Evolutionary conservation across 225 moss, liverwort and hornwort genomes (phyloP).

Genomic region (Sphagnum tenellum): DNA sequence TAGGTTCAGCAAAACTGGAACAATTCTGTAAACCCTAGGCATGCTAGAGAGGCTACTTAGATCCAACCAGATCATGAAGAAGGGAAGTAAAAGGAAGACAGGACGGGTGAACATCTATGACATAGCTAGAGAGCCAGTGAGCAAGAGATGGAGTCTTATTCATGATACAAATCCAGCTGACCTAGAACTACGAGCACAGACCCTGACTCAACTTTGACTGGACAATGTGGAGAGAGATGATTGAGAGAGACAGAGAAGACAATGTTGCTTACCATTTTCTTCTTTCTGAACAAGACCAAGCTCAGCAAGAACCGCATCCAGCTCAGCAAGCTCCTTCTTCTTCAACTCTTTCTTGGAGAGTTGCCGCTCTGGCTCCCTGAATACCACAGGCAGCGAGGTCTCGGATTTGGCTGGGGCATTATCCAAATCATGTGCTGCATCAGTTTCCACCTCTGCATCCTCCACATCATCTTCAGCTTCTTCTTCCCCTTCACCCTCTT

Average conservation of each 20-base stretch:
- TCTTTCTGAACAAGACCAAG: slow-evolving; percentile 27
- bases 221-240: background rate
- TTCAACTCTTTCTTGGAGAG: slow-evolving; percentile 63
- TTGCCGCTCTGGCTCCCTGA: slow-evolving; percentile 58
- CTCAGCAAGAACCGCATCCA: slow-evolving; percentile 51
- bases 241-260: background rate
- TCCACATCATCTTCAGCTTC: slow-evolving; percentile 51
- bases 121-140: slow-evolving; percentile 4
- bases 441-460: slow-evolving; percentile 38
- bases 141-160: background rate
- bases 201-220: background rate
- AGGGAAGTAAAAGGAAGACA: too few species aligned
- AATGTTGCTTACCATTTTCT: slow-evolving; percentile 46
- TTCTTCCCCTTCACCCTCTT: slow-evolving; percentile 50
- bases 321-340: slow-evolving; percentile 53
- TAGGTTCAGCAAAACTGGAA: too few species aligned
- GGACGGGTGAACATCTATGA: slow-evolving; percentile 27
- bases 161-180: background rate
- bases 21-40: too few species aligned
- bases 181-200: background rate
- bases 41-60: too few species aligned
- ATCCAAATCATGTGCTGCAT: slow-evolving; percentile 18
- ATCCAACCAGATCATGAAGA: too few species aligned
- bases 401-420: slow-evolving; percentile 26
- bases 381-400: slow-evolving; percentile 15